phyloP scores from a whole-genome alignment of 352 stramenopile genomes.

The Globisporangium apiculatum region DNA sequence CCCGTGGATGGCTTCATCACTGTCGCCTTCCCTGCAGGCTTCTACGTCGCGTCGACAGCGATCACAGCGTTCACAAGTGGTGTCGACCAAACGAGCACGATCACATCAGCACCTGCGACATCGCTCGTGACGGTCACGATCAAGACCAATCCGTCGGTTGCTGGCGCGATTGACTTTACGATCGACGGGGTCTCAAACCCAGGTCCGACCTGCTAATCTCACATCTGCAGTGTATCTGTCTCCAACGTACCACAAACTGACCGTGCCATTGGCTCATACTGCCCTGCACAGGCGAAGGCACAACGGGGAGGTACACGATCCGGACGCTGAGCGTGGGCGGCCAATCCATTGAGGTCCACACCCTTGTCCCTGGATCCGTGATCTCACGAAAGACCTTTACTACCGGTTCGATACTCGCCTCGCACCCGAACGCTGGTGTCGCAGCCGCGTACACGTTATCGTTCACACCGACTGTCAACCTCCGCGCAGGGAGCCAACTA shows the following conservation, averaged over 20 bases:
- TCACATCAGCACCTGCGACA: slow-evolving; percentile 19
- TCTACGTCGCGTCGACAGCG: slow-evolving; percentile 26
- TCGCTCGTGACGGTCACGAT: slow-evolving; percentile 33
- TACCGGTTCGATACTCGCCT: slow-evolving; percentile 18
- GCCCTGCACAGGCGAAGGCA: slow-evolving; percentile 24
- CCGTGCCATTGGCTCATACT: not conserved
- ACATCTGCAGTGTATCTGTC: not conserved
- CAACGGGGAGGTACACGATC: slow-evolving; percentile 33
- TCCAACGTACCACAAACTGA: not conserved
- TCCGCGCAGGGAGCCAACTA: slow-evolving; percentile 35
- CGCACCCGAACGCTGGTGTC: slow-evolving; percentile 25
- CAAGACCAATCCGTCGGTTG: slow-evolving; percentile 7
- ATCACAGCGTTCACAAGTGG: slow-evolving; percentile 16
- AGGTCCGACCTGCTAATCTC: slow-evolving; percentile 15
- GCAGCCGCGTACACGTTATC: slow-evolving; percentile 23
- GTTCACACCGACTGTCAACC: slow-evolving; percentile 31
- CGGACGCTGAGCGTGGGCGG: slow-evolving; percentile 22
- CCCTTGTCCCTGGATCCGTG: slow-evolving; percentile 17
- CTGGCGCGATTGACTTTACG: slow-evolving; percentile 32
- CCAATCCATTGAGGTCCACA: slow-evolving; percentile 26
- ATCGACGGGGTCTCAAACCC: slow-evolving; percentile 52
- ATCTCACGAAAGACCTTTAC: slow-evolving; percentile 24
- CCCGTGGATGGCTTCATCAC: slow-evolving; percentile 18
- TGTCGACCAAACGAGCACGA: slow-evolving; percentile 19
- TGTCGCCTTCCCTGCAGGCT: slow-evolving; percentile 43